phyloP scores from a whole-genome alignment of 1,139 yeast genomes.

The Kurtzmaniella quercitrusa region DNA sequence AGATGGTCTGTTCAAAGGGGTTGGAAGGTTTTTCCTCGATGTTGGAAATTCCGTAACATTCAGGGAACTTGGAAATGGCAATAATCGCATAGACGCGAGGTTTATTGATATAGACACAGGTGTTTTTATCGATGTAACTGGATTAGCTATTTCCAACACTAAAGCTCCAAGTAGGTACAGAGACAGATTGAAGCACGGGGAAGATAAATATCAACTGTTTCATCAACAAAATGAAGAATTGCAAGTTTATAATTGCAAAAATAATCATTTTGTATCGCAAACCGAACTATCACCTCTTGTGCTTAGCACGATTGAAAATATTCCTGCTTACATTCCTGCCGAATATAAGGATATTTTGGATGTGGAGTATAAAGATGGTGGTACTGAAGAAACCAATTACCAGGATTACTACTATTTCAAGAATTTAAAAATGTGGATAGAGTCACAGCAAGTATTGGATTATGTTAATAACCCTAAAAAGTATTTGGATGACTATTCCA shows the following conservation, averaged over 20 bases:
- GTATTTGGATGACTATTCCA: constrained; percentile 17
- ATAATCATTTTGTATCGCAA: constrained; percentile 34
- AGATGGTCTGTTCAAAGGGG: constrained; percentile 13
- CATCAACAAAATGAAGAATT: constrained; percentile 19
- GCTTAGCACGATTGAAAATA: constrained; percentile 30
- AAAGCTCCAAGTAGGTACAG: constrained; percentile 30
- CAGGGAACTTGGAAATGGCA: constrained; percentile 33
- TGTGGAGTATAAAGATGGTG: constrained; percentile 25
- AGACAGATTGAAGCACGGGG: background rate
- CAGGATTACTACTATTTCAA: constrained; percentile 25
- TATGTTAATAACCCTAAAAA: constrained; percentile 21
- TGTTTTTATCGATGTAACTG: constrained; percentile 57
- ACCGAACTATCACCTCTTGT: constrained; percentile 31
- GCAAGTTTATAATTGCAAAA: constrained; percentile 42
- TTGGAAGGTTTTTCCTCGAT: constrained; percentile 23
- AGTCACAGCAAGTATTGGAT: constrained; percentile 20
- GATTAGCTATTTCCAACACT: constrained; percentile 27
- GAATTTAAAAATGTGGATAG: constrained; percentile 33
- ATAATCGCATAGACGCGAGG: constrained; percentile 57
- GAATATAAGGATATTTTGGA: constrained; percentile 25
- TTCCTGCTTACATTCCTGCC: constrained; percentile 29
- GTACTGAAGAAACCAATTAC: constrained; percentile 23
- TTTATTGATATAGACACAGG: constrained; percentile 55
- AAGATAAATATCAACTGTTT: constrained; percentile 12
- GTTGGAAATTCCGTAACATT: constrained; percentile 15